Conservation (phyloP, 2,329 filamentous ascomycete genomes). For the Cladosporium velox region DNA sequence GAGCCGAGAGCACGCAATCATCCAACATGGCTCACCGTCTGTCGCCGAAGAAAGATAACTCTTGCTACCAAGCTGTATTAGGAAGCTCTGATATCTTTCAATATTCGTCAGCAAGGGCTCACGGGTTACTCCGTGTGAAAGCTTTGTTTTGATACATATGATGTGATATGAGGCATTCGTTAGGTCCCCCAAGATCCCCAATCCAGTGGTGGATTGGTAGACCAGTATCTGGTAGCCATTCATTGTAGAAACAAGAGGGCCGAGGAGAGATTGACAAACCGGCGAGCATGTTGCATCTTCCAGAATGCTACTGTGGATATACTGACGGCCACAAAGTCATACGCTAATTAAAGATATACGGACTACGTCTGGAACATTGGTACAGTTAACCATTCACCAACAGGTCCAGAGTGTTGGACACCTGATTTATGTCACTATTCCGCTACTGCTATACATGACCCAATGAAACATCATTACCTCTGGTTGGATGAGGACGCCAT, state of each 20-base stretch:
- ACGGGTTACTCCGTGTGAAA: neutral
- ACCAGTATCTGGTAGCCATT: neutral
- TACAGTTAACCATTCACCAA: neutral
- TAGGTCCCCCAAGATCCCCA: neutral
- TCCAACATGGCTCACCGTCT: neutral
- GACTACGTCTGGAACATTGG: neutral
- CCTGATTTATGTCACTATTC: neutral
- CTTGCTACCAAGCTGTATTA: neutral
- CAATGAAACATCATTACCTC: neutral
- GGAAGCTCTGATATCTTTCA: neutral
- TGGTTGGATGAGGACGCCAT: neutral
- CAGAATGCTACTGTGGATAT: neutral
- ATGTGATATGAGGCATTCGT: neutral
- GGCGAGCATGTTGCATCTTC: neutral
- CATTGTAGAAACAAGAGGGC: neutral
- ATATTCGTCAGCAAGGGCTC: neutral
- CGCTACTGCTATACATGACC: neutral
- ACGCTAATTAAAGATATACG: neutral
- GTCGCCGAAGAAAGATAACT: neutral
- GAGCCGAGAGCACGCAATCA: neutral
- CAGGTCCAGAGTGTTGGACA: neutral
- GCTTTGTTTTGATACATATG: neutral
- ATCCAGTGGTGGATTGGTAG: neutral
- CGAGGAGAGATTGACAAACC: neutral
- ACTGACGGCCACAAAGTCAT: neutral